Evolutionary conservation across 1,284 basidiomycete genomes (phyloP), one percentile per base, ranked within the genome.

Genomic region (Microbotryum lychnidis-dioicae): DNA sequence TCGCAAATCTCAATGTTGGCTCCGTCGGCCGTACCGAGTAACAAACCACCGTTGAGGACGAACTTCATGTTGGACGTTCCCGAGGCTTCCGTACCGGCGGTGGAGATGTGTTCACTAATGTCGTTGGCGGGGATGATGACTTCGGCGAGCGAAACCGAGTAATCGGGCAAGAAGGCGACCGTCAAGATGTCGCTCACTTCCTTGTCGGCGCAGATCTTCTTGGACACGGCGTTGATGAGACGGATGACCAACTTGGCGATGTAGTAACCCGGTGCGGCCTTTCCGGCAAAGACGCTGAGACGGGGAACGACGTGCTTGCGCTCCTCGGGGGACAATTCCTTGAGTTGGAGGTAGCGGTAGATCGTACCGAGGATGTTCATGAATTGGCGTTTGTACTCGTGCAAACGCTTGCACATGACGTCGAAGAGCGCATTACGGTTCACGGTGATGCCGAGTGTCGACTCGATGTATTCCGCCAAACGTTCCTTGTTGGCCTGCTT

Each of bases 1-100:
- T 94, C 89, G 3, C 89, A 91, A 68, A 96, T 94, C 77, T 94
- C 91, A 64, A 94, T 91, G 74, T 92, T 93, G 25, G 91, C 92
- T 63, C 92, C 92, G 75, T 96, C 89, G 76, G 76, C 70, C 6
- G 70, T 74, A 63, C 65, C 61, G 37, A 69, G 55, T 6, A 93
- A 79, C 52, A 94, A 77, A n/a, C 89, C 91, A 53, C 91, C 91
- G 71, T 91, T 92, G 53, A 90, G 73, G 71, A 85, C 86, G 52
- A 80, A 75, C 79, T 96, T 94, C 91, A 94, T 94, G 80, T 94
- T 93, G 45, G 87, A 87, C 23, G 87, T 89, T 37, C 86, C 86
- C 50, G 74, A 76, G 12, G 78, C 79, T 73, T 94, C 91, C 1
- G 91, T 94, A 55, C 92, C 91, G 2, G 91, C 91, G 10, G 91